Base-by-base conservation (phyloP, 768 basidiomycete genomes). In the Mycena chlorophos region DNA sequence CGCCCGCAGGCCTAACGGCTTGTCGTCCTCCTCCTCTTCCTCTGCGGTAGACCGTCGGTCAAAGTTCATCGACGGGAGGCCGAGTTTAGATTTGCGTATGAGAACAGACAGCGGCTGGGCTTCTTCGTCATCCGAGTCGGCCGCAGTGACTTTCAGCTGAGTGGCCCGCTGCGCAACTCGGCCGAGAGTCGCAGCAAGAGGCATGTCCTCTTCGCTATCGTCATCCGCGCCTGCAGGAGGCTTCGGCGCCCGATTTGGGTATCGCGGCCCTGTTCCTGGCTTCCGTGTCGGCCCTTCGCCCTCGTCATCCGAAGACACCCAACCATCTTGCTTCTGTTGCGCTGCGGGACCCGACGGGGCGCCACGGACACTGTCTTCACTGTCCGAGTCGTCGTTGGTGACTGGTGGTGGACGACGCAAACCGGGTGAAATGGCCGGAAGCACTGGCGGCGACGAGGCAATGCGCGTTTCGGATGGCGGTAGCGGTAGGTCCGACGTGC, bases 141-240 rank as follows among this genome's bases (percentile, higher is more conserved):
- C 40, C 8, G 31, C 8, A 8, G 64, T 65, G 56, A 65, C 58
- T 30, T 63, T 54, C 17, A 64, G 62, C 55, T 55, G 64, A 43
- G 64, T 66, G 30, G 71, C 73, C 45, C 84, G 80, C 55, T 78
- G 78, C 20, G 71, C 71, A n/a, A 77, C 83, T 30, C 81, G 80
- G 52, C 76, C 73, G n/a, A 84, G 73, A 6, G 87, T 82, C 2
- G 81, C 82, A 23, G 84, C 82, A 8, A 94, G 75, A 2, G 92
- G 92, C 39, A 91, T 61, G 71, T 94, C 91, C 60, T 93, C 91
- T 51, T 91, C 91, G 57, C 88, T 89, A 58, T 85, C 83, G 19
- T 79, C 78, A 48, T 77, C 79, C 17, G 63, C 65, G 20, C 48
- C 29, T 42, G 38, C 40, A 45, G 47, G 31, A 52, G 61, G 60